Evolutionary conservation across 2,329 filamentous ascomycete genomes (phyloP).

Genomic region (Pezicula neosporulosa): DNA sequence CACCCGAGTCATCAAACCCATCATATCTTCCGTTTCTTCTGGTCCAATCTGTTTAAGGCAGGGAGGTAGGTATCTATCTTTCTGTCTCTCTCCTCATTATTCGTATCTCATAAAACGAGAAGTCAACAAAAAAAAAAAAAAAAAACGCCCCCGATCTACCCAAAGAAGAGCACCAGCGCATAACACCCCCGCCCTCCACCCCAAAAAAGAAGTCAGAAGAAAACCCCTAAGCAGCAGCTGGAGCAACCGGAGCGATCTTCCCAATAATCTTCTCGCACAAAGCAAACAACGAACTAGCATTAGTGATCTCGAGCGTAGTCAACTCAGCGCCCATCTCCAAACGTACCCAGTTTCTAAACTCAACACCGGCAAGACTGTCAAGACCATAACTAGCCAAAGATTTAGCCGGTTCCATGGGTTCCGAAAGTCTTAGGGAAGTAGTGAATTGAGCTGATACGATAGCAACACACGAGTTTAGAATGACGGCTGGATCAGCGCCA

Average conservation of each 20-base stretch:
- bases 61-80: no score
- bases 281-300: conserved; percentile 19
- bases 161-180: no score
- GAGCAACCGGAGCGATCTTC: background rate
- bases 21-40: no score
- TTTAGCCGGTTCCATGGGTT: conserved; percentile 22
- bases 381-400: conserved; percentile 26
- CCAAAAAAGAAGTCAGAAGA: no score
- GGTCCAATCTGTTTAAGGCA: no score
- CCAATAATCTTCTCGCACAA: conserved; percentile 25
- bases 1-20: no score
- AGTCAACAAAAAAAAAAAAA: no score
- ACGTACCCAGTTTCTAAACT: conserved; percentile 44
- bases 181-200: no score
- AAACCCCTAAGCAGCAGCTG: background rate
- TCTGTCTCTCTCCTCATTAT: no score
- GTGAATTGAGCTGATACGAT: conserved; percentile 20
- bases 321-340: conserved; percentile 32
- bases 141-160: no score
- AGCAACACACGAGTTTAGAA: conserved; percentile 17
- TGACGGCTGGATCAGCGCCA: conserved; percentile 11
- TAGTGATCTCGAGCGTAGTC: conserved; percentile 27
- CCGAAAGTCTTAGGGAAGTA: conserved; percentile 20
- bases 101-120: no score
- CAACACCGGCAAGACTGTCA: conserved; percentile 49